Conservation (phyloP, 257 asterid genomes). For the Catharanthus roseus region DNA sequence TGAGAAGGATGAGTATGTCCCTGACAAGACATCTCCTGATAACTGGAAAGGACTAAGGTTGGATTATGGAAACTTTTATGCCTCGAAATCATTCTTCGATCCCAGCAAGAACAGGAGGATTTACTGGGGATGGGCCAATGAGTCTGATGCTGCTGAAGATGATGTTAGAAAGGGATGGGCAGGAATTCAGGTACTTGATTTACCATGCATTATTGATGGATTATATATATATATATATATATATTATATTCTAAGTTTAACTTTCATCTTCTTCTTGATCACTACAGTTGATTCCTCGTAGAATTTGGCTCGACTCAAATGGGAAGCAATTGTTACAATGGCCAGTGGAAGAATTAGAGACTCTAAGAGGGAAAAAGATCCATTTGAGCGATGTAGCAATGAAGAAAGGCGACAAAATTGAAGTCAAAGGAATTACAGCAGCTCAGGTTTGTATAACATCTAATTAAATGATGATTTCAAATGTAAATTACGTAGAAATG, state of each 20-base stretch:
- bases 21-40: conserved; percentile 31
- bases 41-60: conserved; percentile 41
- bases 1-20: conserved; percentile 26
- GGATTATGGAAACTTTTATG: conserved; percentile 51
- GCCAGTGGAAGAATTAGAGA: conserved; percentile 46
- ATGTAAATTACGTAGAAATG: background rate
- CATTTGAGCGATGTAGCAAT: conserved; percentile 18
- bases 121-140: conserved; percentile 52
- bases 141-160: conserved; percentile 27
- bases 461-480: no score
- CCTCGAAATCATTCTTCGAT: conserved; percentile 49
- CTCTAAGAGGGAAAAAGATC: conserved; percentile 27
- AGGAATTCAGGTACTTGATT: conserved; percentile 33
- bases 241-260: no score
- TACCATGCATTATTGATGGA: no score
- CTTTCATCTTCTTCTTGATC: background rate
- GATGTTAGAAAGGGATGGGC: conserved; percentile 47
- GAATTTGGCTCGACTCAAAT: conserved; percentile 32
- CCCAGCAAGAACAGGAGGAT: conserved; percentile 35
- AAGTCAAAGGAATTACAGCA: conserved; percentile 39
- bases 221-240: no score
- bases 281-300: conserved; percentile 36
- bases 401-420: conserved; percentile 21
- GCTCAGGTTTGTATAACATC: conserved; percentile 29
- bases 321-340: conserved; percentile 48